Evolutionary conservation across 805 yeast species (phyloP).

Genomic region (Candida taoyuanica): DNA sequence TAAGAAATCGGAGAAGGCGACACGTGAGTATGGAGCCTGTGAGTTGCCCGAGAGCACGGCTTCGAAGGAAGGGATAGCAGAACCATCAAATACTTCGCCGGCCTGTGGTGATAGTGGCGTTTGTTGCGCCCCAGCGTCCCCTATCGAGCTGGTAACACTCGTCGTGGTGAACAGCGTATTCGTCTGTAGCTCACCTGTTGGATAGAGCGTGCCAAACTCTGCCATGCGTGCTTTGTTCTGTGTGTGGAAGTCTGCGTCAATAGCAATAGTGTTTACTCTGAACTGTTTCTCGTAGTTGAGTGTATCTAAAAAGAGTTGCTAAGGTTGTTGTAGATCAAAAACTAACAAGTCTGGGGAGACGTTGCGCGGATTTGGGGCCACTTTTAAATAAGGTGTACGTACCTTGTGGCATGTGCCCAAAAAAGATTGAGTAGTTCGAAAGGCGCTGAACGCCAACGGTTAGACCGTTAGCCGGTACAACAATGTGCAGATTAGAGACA

Average conservation of each 20-base stretch:
- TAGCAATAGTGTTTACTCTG: no score
- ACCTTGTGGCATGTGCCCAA: no score
- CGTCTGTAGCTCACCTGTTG: background rate
- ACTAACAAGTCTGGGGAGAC: background rate
- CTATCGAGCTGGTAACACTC: slow-evolving; percentile 1
- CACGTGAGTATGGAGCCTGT: slow-evolving; percentile 25
- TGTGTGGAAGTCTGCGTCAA: no score
- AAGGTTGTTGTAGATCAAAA: no score
- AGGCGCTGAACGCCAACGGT: slow-evolving; percentile 1
- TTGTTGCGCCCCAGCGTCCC: background rate
- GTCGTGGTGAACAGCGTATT: background rate
- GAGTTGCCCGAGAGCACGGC: slow-evolving; percentile 22
- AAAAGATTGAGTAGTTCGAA: no score
- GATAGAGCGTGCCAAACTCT: slow-evolving; percentile 3
- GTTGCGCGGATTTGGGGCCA: slow-evolving; percentile 3
- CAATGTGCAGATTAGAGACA: slow-evolving; percentile 4
- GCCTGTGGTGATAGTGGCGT: slow-evolving; percentile 21
- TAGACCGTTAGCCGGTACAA: slow-evolving; percentile 7
- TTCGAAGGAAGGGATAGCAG: slow-evolving; percentile 22
- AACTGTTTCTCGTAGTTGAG: no score
- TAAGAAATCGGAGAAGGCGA: slow-evolving; percentile 23
- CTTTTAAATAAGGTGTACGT: background rate
- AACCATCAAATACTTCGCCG: slow-evolving; percentile 6
- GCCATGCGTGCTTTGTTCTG: background rate
- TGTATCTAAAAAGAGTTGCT: no score